Conservation (phyloP, 306 rosid species). For the Erythrophleum fordii region DNA sequence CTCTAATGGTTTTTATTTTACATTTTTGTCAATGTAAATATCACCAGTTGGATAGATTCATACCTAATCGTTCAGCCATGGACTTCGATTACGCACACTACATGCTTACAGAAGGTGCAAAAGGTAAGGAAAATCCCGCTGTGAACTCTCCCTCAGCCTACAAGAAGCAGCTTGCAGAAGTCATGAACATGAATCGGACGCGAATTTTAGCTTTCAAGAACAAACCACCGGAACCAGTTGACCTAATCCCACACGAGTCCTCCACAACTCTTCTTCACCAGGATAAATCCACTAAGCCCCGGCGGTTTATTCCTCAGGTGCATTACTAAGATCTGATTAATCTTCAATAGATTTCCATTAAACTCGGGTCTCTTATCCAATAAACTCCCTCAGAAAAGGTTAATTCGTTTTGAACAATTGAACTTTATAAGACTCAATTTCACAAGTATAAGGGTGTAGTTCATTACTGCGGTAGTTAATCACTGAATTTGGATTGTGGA, state of each 20-base stretch:
- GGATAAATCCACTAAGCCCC: slow-evolving; percentile 45
- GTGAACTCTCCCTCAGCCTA: slow-evolving; percentile 56
- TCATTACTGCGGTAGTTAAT: background rate
- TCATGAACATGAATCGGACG: slow-evolving; percentile 67
- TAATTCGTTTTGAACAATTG: background rate
- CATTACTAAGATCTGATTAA: slow-evolving; percentile 16
- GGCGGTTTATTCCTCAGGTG: slow-evolving; percentile 69
- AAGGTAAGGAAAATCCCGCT: slow-evolving; percentile 60
- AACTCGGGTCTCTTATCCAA: slow-evolving; percentile 16
- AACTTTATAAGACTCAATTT: background rate
- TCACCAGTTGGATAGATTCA: slow-evolving; percentile 52
- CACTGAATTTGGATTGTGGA: background rate
- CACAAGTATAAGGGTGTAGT: background rate
- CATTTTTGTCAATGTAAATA: background rate
- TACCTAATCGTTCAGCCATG: slow-evolving; percentile 49
- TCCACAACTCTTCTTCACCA: slow-evolving; percentile 24
- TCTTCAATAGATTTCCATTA: background rate
- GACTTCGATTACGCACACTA: slow-evolving; percentile 50
- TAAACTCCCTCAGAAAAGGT: background rate
- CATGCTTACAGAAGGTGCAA: slow-evolving; percentile 48
- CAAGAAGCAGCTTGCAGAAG: slow-evolving; percentile 53
- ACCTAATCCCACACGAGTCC: slow-evolving; percentile 42
- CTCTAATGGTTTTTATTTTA: background rate
- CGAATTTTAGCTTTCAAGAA: slow-evolving; percentile 70
- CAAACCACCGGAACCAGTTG: slow-evolving; percentile 60